These are phyloP conservation scores for Globisporangium cederbergense DNA, from an alignment of 352 stramenopile species.

Conservation along the genomic window DNA sequence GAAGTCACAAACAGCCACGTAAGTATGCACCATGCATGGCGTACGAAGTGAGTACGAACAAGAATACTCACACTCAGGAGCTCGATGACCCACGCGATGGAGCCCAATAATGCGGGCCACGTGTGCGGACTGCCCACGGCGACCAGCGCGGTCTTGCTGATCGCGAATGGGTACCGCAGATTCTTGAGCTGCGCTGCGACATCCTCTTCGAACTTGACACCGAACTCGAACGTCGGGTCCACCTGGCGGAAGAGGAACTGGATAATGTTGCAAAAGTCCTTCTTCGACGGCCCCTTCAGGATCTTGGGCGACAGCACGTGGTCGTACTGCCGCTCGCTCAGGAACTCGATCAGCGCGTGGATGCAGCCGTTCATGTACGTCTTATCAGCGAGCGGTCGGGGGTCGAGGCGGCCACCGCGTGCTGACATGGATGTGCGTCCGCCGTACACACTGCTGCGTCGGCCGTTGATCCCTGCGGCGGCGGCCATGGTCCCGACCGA, in stretches of 20 bases:
- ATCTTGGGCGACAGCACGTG: slow-evolving; percentile 89
- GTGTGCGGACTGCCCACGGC: slow-evolving; percentile 94
- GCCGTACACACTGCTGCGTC: slow-evolving; percentile 66
- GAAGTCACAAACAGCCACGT: neutral
- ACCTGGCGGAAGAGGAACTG: slow-evolving; percentile 95
- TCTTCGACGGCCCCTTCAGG: slow-evolving; percentile 91
- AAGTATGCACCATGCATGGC: slow-evolving; percentile 8
- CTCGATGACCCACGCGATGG: slow-evolving; percentile 97
- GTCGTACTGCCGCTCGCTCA: slow-evolving; percentile 90
- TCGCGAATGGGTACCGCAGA: slow-evolving; percentile 93
- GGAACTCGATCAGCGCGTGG: slow-evolving; percentile 91
- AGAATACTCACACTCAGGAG: slow-evolving; percentile 72
- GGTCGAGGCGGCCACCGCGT: slow-evolving; percentile 56
- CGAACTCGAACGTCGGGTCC: slow-evolving; percentile 89
- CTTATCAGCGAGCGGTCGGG: slow-evolving; percentile 88
- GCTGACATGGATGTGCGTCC: slow-evolving; percentile 52
- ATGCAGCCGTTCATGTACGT: slow-evolving; percentile 91
- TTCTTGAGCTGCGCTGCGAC: slow-evolving; percentile 67
- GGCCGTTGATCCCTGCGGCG: slow-evolving; percentile 14
- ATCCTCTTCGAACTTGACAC: slow-evolving; percentile 75
- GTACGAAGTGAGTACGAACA: neutral
- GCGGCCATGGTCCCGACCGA: slow-evolving; percentile 31
- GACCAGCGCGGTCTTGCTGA: slow-evolving; percentile 95
- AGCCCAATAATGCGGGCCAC: slow-evolving; percentile 94
- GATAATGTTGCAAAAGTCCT: slow-evolving; percentile 97